Evolutionary conservation across 345 rosid species (phyloP), one percentile per base, ranked within the genome.

Genomic region (Populus pruinosa): DNA sequence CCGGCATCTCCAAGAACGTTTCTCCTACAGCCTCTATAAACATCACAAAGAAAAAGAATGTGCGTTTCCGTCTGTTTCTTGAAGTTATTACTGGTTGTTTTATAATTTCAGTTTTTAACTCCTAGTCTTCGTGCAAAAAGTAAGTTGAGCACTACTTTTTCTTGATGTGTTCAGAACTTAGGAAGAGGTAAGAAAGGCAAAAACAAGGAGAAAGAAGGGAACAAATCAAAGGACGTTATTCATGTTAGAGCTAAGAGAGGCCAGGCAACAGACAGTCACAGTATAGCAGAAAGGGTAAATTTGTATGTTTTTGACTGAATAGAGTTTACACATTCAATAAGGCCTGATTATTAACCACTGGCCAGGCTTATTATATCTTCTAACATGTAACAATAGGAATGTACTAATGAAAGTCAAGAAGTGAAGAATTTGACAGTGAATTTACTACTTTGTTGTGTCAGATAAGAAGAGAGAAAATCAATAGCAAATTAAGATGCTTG

Each of bases 161-260:
- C 49, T 69, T 68, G 56, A 8, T 41, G 68, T 67, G 25, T 33
- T 13, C 49, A 80, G 82, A 64, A 47, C 11, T 2, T 23, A 13
- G 67, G 71, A 10, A 70, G 69, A 80, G 31, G 67, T 29, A 80
- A 53, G 71, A 75, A 75, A 80, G 78, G 70, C n/a, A 70, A 62
- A 75, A 75, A 21, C 33, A 74, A 31, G 35, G 75, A 69, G 38
- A 79, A 69, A 35, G 70, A 33, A 70, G 64, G 35, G 38, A 73
- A 68, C 13, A 62, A 70, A 70, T 71, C 66, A 63, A 75, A 70
- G 25, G 49, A 80, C 70, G 59, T 80, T 61, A 38, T 80, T 75
- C 82, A 80, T 75, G 75, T 80, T 49, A 75, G 98, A 82, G 98
- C 96, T 39, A 87, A 97, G 77, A 82, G 97, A 65, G 98, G 92